A percentile compares a stretch with the other conserved stretches of the same genome.
Evolutionary conservation across 495 filamentous ascomycete genomes (phyloP).

Genomic region (Jackrogersella multiformis): DNA sequence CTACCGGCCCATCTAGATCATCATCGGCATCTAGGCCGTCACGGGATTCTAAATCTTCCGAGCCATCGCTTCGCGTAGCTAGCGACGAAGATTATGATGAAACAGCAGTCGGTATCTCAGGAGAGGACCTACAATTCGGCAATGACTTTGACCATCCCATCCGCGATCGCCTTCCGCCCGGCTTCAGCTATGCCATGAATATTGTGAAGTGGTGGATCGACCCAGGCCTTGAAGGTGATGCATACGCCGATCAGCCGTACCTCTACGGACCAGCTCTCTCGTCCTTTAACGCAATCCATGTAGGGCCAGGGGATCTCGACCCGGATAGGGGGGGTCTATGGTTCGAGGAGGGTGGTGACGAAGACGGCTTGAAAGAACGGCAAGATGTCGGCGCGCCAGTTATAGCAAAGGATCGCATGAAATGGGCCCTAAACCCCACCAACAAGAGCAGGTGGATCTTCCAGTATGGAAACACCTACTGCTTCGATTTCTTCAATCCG

Average conservation of each 20-base stretch:
- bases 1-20: constrained; percentile 18
- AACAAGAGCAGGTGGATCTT: constrained; percentile 61
- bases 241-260: constrained; percentile 84
- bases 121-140: constrained; percentile 81
- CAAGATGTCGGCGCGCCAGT: constrained; percentile 60
- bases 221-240: constrained; percentile 85
- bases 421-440: constrained; percentile 66
- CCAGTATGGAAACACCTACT: constrained; percentile 66
- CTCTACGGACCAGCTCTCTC: constrained; percentile 81
- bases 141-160: constrained; percentile 94
- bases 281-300: constrained; percentile 74
- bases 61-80: constrained; percentile 5
- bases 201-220: constrained; percentile 88
- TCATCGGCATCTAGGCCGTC: constrained; percentile 9
- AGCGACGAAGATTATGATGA: constrained; percentile 29
- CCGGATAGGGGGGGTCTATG: constrained; percentile 59
- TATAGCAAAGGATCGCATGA: constrained; percentile 64
- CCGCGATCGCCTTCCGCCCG: constrained; percentile 83
- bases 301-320: constrained; percentile 63
- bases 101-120: constrained; percentile 60
- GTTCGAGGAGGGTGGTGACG: constrained; percentile 76
- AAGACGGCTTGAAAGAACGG: constrained; percentile 62
- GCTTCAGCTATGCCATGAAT: constrained; percentile 80
- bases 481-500: constrained; percentile 89
- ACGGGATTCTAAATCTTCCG: constrained; percentile 3